Evolutionary conservation across 306 rosid species (phyloP).

Genomic region (Quercus glauca): DNA sequence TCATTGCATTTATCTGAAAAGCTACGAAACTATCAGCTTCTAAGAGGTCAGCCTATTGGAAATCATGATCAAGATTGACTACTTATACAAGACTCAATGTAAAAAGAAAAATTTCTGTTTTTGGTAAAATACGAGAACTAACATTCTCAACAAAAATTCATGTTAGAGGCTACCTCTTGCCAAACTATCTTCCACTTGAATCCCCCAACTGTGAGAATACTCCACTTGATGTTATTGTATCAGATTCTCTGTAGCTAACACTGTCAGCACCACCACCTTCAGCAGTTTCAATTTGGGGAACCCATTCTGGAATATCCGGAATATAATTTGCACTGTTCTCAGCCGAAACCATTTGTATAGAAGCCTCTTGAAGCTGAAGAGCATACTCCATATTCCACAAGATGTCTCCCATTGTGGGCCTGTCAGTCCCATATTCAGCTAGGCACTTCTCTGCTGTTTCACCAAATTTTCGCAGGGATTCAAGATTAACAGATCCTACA

Average conservation of each 20-base stretch:
- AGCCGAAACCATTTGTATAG: slow-evolving; percentile 4
- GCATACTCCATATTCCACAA: slow-evolving; percentile 43
- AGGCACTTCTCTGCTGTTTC: slow-evolving; percentile 42
- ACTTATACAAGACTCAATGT: not conserved
- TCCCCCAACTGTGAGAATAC: slow-evolving; percentile 33
- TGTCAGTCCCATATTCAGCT: slow-evolving; percentile 36
- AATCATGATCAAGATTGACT: not conserved
- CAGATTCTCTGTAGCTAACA: slow-evolving; percentile 21
- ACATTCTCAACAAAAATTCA: not conserved
- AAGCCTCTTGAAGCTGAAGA: slow-evolving; percentile 37
- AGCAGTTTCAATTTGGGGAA: slow-evolving; percentile 7
- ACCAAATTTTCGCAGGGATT: slow-evolving; percentile 28
- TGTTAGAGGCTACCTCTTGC: not conserved
- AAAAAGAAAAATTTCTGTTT: not conserved
- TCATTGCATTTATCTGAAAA: not conserved
- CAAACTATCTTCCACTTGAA: slow-evolving; percentile 32
- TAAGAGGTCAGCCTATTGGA: not conserved
- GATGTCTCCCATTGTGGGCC: slow-evolving; percentile 41
- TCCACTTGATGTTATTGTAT: slow-evolving; percentile 25
- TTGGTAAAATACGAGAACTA: not conserved
- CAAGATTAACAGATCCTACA: slow-evolving; percentile 18
- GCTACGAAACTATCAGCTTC: not conserved
- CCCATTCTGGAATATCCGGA: slow-evolving; percentile 23
- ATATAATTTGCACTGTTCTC: slow-evolving; percentile 24
- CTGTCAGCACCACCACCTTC: slow-evolving; percentile 1